phyloP scores from a whole-genome alignment of 805 yeast species.

The Kuraishia cidri region DNA sequence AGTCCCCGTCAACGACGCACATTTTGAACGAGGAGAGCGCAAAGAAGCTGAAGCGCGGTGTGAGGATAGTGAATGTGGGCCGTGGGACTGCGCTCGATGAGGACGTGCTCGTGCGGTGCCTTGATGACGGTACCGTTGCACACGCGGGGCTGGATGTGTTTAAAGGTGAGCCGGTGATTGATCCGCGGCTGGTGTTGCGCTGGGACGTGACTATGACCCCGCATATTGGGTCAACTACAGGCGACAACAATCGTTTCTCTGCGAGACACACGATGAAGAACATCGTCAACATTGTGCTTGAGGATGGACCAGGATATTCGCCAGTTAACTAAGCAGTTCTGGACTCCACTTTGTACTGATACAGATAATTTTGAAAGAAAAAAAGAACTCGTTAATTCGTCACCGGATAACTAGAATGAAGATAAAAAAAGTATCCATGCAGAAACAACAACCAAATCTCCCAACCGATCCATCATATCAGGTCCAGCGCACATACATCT shows the following conservation, averaged over 20 bases:
- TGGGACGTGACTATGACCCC: constrained; percentile 48
- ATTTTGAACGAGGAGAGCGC: constrained; percentile 34
- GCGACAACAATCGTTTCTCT: constrained; percentile 31
- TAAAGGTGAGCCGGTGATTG: constrained; percentile 41
- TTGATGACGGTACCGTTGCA: constrained; percentile 34
- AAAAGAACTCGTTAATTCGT: no score
- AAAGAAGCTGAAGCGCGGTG: constrained; percentile 24
- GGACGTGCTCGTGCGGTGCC: constrained; percentile 34
- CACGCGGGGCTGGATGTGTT: constrained; percentile 58
- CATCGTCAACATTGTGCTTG: constrained; percentile 27
- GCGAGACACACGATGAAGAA: constrained; percentile 35
- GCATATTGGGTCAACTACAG: constrained; percentile 53
- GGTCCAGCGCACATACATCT: not conserved
- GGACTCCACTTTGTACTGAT: not conserved
- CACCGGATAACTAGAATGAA: no score
- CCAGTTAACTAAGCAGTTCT: constrained; percentile 13
- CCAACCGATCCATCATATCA: no score
- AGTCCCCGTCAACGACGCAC: constrained; percentile 40
- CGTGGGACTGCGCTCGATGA: constrained; percentile 49
- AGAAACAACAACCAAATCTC: no score
- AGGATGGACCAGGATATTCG: constrained; percentile 16
- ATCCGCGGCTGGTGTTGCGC: constrained; percentile 15
- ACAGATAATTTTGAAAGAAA: no score
- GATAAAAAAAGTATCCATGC: no score
- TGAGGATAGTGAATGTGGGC: constrained; percentile 49